Conservation (phyloP, 495 filamentous ascomycete genomes). For the Aspergillus conjunctus region DNA sequence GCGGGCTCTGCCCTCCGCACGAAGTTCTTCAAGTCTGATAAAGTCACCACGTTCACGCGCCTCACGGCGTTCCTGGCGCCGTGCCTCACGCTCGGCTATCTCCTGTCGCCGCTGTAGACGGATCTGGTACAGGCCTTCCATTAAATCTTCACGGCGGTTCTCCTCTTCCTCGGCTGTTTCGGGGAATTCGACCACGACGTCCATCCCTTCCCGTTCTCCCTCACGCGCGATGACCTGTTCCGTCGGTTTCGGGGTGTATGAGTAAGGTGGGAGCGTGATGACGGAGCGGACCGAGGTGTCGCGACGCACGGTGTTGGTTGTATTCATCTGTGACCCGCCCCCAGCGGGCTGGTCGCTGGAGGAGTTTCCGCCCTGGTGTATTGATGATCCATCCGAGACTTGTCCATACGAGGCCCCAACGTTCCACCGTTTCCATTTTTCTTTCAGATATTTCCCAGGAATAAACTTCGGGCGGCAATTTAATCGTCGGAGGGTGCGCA, state of each 20-base stretch:
- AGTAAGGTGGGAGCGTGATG: conserved; percentile 88
- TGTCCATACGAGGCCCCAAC: conserved; percentile 47
- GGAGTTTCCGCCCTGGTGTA: conserved; percentile 29
- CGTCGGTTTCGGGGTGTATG: conserved; percentile 63
- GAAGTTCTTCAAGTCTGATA: conserved; percentile 62
- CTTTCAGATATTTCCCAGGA: conserved; percentile 59
- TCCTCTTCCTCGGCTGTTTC: conserved; percentile 77
- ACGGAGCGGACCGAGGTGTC: conserved; percentile 87
- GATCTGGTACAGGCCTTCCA: conserved; percentile 91
- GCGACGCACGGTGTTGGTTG: conserved; percentile 60
- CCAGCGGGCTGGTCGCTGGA: conserved; percentile 28
- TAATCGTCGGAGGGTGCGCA: conserved; percentile 51
- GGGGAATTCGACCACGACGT: conserved; percentile 84
- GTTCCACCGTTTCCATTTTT: conserved; percentile 62
- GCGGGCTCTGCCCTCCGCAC: conserved; percentile 40
- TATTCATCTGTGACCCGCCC: conserved; percentile 35
- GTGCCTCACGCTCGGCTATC: conserved; percentile 73
- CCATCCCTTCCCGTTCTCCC: conserved; percentile 89
- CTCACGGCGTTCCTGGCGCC: conserved; percentile 63
- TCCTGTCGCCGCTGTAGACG: conserved; percentile 76
- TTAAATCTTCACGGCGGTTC: conserved; percentile 80
- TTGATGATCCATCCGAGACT: conserved; percentile 33
- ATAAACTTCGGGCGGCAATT: conserved; percentile 59
- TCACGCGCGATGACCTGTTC: conserved; percentile 89
- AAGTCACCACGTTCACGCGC: conserved; percentile 70